Conservation (phyloP, 371 early-diverging fungal genomes). For the Rhizomucor miehei region DNA sequence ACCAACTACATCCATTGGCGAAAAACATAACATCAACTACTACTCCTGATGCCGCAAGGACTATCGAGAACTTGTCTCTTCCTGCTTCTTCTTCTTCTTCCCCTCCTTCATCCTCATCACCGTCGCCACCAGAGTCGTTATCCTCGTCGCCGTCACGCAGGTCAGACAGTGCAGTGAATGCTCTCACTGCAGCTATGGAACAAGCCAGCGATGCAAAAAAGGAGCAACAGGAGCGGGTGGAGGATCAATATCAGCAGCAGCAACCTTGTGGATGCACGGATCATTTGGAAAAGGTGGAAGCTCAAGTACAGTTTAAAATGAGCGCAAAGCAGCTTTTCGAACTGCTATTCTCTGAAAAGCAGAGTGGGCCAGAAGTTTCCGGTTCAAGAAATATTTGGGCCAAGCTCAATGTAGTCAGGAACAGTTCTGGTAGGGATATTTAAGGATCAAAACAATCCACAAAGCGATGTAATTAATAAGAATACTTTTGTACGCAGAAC, state of each 20-base stretch:
- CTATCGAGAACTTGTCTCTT: no score
- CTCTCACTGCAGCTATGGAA: constrained; percentile 33
- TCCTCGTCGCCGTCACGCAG: no score
- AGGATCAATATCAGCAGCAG: no score
- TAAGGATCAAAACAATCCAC: no score
- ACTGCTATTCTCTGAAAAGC: constrained; percentile 47
- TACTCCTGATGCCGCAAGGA: neutral
- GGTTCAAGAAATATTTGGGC: constrained; percentile 34
- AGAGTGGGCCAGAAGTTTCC: constrained; percentile 13
- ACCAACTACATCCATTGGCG: no score
- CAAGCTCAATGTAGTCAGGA: constrained; percentile 37
- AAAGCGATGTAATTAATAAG: no score
- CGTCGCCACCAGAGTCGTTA: no score
- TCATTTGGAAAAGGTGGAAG: constrained; percentile 63
- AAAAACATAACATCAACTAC: no score
- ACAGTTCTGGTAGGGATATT: constrained; percentile 40
- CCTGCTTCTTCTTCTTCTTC: no score
- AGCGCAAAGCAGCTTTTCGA: constrained; percentile 58
- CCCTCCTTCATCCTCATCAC: no score
- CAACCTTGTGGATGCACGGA: constrained; percentile 62
- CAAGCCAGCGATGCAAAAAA: constrained; percentile 4
- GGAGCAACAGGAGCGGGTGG: constrained; percentile 30
- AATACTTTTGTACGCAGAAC: constrained; percentile 14
- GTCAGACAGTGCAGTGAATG: constrained; percentile 8
- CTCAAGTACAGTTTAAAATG: constrained; percentile 40